Base-by-base conservation (phyloP, 495 filamentous ascomycete genomes). In the Apodospora peruviana region DNA sequence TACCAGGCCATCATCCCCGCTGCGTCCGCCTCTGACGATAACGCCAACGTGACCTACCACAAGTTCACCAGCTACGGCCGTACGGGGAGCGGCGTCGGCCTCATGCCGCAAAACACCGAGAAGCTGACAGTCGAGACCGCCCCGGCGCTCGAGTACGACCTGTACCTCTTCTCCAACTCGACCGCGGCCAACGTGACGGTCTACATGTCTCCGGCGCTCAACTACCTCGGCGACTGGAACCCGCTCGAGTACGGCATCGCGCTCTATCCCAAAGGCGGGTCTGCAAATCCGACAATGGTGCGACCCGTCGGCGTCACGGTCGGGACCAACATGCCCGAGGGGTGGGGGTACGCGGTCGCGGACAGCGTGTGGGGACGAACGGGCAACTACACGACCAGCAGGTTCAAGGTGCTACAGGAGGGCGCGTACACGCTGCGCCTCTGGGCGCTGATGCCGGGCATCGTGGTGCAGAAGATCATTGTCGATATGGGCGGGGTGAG, bases 381-480 rank as follows among this genome's bases (percentile, higher is more conserved):
- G n/a, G 59, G 50, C n/a, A 68, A 71, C 37, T 75, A 63, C 16
- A 80, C 75, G 5, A 80, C 73, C 18, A 82, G 75, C 25, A 74
- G 47, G 19, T 81, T 78, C 60, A 61, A 61, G 24, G 66, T 77
- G 8, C 50, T 66, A 9, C 51, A 49, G 9, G 62, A 67, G 47
- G 82, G 81, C 9, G 70, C 70, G 39, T 78, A 84, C 52, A 82
- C 68, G 25, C 58, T 87, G 45, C 77, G 78, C 41, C 47, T 88
- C 18, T 83, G 81, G 77, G 70, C 76, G 20, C 64, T 85, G 43
- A 79, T 85, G 68, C 74, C 82, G 34, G 80, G 79, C 18, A 66
- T 87, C 2, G 68, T 86, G n/a, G 69, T 89, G 39, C 80, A 87
- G 68, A 87, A 85, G 67, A 68, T 87, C 24, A 69, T 86, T 5